A percentile compares a stretch with the other conserved stretches of the same genome.
Conservation (phyloP, 2,329 filamentous ascomycete genomes). For the Botryotinia calthae region DNA sequence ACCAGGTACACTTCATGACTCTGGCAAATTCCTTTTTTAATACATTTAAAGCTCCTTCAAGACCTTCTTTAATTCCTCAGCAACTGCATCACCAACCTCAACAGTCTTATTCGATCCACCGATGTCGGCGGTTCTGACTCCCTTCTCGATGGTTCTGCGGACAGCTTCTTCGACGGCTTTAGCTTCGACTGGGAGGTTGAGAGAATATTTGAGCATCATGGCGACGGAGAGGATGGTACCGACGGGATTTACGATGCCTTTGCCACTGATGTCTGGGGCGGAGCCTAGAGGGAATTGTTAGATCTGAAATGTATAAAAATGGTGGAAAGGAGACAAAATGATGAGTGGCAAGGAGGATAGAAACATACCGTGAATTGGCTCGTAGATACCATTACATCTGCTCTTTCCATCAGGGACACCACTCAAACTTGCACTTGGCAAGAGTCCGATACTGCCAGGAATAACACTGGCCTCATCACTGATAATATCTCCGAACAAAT, state of each 20-base stretch:
- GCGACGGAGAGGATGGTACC: conserved; percentile 88
- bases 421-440: conserved; percentile 83
- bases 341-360: neutral
- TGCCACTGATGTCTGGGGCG: conserved; percentile 88
- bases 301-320: neutral
- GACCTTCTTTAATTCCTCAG: conserved; percentile 68
- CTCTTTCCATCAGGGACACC: conserved; percentile 82
- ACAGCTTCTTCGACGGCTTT: conserved; percentile 79
- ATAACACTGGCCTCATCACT: conserved; percentile 94
- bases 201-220: conserved; percentile 95
- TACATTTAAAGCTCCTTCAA: conserved; percentile 42
- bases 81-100: conserved; percentile 81
- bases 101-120: conserved; percentile 71
- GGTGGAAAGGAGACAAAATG: neutral
- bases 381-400: conserved; percentile 91
- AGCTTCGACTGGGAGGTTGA: conserved; percentile 75
- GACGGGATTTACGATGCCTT: conserved; percentile 88
- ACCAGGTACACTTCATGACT: neutral
- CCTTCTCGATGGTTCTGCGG: conserved; percentile 72
- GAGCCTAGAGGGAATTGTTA: conserved; percentile 54
- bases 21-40: neutral
- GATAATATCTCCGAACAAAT: conserved; percentile 95
- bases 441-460: conserved; percentile 80
- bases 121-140: conserved; percentile 79
- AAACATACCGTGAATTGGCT: conserved; percentile 84